These are phyloP conservation scores for Aspergillus hiratsukae DNA, from an alignment of 2,329 filamentous ascomycete genomes.

Conservation along the genomic window DNA sequence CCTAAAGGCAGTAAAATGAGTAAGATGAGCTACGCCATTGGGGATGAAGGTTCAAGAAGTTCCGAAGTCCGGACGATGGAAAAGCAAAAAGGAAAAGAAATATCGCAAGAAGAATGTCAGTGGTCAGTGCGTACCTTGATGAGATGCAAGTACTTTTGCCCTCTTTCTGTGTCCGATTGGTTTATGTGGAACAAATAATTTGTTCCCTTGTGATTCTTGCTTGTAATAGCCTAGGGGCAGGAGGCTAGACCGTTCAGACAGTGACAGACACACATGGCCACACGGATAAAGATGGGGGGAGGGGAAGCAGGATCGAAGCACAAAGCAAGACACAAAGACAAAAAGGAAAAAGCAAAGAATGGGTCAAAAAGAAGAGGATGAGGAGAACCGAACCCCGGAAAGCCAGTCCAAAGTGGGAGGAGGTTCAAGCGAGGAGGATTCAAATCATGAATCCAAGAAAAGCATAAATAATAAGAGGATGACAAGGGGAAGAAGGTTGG, in stretches of 20 bases:
- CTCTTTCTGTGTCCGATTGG: background rate
- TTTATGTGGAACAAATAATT: background rate
- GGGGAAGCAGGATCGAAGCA: slow-evolving; percentile 3
- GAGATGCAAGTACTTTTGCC: background rate
- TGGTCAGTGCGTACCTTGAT: background rate
- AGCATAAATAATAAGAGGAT: background rate
- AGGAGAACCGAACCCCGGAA: background rate
- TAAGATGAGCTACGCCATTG: background rate
- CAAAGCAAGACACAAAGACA: slow-evolving; percentile 1
- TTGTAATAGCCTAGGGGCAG: slow-evolving; percentile 13
- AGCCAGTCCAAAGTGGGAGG: background rate
- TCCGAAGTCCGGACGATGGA: background rate
- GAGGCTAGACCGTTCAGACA: slow-evolving; percentile 31
- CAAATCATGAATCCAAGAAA: background rate
- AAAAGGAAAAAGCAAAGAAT: background rate
- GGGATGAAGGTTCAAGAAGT: background rate
- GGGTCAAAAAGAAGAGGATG: background rate
- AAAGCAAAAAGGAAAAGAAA: slow-evolving; percentile 2
- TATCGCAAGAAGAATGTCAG: background rate
- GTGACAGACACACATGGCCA: slow-evolving; percentile 31
- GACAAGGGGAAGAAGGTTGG: slow-evolving; percentile 5
- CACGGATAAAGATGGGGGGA: background rate
- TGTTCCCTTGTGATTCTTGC: background rate
- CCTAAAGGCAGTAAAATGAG: background rate
- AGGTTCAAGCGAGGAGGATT: background rate